These are phyloP conservation scores for Thelonectria blattea DNA, from an alignment of 2,329 filamentous ascomycete species.

Conservation along the genomic window DNA sequence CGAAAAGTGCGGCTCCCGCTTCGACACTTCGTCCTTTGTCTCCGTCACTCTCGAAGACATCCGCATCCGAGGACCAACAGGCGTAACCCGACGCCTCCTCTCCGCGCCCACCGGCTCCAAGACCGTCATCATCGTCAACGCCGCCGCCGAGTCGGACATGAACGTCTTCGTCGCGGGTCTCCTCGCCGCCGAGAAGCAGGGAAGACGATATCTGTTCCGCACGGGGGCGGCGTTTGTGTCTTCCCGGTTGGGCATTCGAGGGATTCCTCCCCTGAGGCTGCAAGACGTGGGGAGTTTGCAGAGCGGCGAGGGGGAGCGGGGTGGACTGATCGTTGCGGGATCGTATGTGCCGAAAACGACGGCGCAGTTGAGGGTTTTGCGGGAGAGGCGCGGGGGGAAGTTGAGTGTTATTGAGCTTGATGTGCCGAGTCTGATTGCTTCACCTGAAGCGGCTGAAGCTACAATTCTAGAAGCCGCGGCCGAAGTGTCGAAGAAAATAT, in stretches of 20 bases:
- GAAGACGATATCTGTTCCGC: constrained; percentile 46
- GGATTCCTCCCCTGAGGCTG: constrained; percentile 55
- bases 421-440: constrained; percentile 40
- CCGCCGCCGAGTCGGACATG: constrained; percentile 60
- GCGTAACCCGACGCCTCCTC: constrained; percentile 35
- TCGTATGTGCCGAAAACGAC: constrained; percentile 66
- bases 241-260: constrained; percentile 56
- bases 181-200: constrained; percentile 42
- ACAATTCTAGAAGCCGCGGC: constrained; percentile 42
- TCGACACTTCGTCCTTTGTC: constrained; percentile 34
- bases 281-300: constrained; percentile 46
- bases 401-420: constrained; percentile 56
- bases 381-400: constrained; percentile 44
- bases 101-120: constrained; percentile 43
- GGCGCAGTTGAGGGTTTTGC: constrained; percentile 54
- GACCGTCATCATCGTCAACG: constrained; percentile 59
- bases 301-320: constrained; percentile 27
- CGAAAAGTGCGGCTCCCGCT: constrained; percentile 54
- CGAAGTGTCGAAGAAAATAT: constrained; percentile 37
- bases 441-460: constrained; percentile 38
- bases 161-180: constrained; percentile 59
- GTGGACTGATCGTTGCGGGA: constrained; percentile 60
- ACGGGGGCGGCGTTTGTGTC: constrained; percentile 50
- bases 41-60: constrained; percentile 42
- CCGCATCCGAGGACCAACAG: constrained; percentile 36